Base-by-base conservation (phyloP, 768 basidiomycete genomes). In the Bullera alba region DNA sequence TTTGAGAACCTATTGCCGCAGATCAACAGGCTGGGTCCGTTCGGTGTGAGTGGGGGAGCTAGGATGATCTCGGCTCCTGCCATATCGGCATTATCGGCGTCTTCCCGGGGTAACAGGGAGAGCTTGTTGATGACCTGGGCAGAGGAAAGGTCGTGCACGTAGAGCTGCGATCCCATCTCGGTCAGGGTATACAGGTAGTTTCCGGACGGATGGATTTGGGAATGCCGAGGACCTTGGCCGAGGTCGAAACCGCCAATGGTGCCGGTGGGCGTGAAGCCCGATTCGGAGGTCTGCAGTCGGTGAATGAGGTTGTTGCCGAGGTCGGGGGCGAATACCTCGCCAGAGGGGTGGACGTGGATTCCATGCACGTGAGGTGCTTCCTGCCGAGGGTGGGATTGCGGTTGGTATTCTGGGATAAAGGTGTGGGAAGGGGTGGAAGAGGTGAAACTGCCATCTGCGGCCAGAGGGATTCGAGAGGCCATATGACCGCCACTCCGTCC, bases 41-140 rank as follows among this genome's bases (percentile, higher is more conserved):
- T n/a, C 5, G 21, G 30, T 5, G 6, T 12, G 15, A 48, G 14
- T 3, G 50, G 43, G 3, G 50, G 50, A 16, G 23, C n/a, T 2
- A 51, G 50, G 27, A 46, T 14, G 10, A 51, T 51, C 30, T 51
- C 50, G 23, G 50, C 43, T 7, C 38, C 38, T 17, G 42, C 46
- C 43, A 51, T 45, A 19, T 51, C 25, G 16, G 19, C 22, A 35
- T 46, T 51, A 10, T 36, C 8, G 16, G 28, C 25, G 43, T 46
- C 34, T n/a, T 45, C 43, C 21, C 34, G 23, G 23, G 48, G 39
- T 5, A 46, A 41, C 21, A 51, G n/a, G 19, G 50, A 25, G 34
- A 45, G 25, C n/a, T 10, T n/a, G 12, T 16, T 19, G 12, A 32
- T 3, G 17, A 26, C 15, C 16, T 29, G 22, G 28, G 29, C 29